phyloP scores from a whole-genome alignment of 2,329 filamentous ascomycete species.

The Aspergillus pseudotamarii region DNA sequence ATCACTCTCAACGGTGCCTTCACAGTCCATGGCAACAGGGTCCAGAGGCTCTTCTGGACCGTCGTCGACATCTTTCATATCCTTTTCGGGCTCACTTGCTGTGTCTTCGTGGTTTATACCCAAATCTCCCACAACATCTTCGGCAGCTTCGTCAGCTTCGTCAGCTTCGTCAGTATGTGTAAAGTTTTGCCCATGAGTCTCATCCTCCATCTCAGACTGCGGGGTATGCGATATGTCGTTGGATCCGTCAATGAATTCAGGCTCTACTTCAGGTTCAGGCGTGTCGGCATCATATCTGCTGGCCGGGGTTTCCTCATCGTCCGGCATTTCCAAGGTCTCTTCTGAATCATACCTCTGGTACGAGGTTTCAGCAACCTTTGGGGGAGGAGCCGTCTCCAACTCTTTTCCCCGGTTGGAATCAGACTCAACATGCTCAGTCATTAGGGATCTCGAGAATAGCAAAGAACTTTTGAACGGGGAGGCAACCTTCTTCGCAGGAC shows the following conservation, averaged over 20 bases:
- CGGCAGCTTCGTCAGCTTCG: constrained; percentile 14
- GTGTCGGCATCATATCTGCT: neutral
- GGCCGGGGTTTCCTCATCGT: constrained; percentile 19
- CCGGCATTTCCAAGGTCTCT: constrained; percentile 23
- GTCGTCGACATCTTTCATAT: neutral
- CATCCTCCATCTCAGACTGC: constrained; percentile 10
- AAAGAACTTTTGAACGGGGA: constrained; percentile 43
- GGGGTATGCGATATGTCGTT: neutral
- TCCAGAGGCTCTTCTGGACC: constrained; percentile 5
- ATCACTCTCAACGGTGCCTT: neutral
- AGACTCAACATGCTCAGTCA: constrained; percentile 4
- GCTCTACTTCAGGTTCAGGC: neutral
- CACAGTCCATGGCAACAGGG: constrained; percentile 4
- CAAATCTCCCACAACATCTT: constrained; percentile 11
- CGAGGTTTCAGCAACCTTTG: constrained; percentile 8
- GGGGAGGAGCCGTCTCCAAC: constrained; percentile 2
- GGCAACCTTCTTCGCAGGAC: constrained; percentile 46
- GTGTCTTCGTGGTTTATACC: neutral
- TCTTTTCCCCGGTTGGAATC: constrained; percentile 5
- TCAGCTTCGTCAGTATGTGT: constrained; percentile 18
- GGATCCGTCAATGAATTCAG: constrained; percentile 9
- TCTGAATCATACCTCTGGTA: constrained; percentile 16
- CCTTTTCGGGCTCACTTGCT: neutral
- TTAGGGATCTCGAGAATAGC: constrained; percentile 18
- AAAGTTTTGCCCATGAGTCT: constrained; percentile 5